Conservation (phyloP, 306 rosid species). For the Gynostemma pentaphyllum region DNA sequence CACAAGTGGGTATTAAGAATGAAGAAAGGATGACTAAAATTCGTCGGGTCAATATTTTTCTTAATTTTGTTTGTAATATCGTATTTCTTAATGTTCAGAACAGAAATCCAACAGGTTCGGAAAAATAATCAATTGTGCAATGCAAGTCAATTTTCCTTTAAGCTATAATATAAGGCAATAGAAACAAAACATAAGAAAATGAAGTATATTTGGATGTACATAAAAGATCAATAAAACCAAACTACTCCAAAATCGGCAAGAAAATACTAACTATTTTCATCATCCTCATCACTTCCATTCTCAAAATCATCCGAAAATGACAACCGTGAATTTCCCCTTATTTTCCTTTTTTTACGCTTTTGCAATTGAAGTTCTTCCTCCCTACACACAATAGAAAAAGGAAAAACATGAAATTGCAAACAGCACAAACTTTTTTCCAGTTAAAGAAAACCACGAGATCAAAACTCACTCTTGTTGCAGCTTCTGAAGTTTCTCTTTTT, state of each 20-base stretch:
- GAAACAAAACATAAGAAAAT: not conserved
- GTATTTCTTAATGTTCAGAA: not conserved
- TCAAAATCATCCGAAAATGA: slow-evolving; percentile 83
- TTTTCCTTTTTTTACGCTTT: slow-evolving; percentile 85
- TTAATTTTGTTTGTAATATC: too few relatives aligned
- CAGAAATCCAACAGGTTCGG: too few relatives aligned
- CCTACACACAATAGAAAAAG: slow-evolving; percentile 25
- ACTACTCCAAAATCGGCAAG: not conserved
- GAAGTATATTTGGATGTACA: not conserved
- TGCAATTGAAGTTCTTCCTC: slow-evolving; percentile 81
- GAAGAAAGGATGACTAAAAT: not conserved
- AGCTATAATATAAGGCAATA: not conserved
- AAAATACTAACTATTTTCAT: slow-evolving; percentile 28
- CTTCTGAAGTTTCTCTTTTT: slow-evolving; percentile 96
- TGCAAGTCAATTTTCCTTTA: not conserved
- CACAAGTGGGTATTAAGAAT: not conserved
- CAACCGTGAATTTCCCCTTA: slow-evolving; percentile 67
- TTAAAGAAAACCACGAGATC: not conserved
- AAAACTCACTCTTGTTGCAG: slow-evolving; percentile 69
- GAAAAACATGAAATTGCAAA: not conserved
- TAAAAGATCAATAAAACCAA: not conserved
- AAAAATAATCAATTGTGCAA: too few relatives aligned
- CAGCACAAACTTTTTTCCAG: not conserved
- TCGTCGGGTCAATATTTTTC: not conserved
- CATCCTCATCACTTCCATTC: slow-evolving; percentile 64